phyloP scores from a whole-genome alignment of 2,329 filamentous ascomycete genomes.

The Thielaviopsis punctulata region DNA sequence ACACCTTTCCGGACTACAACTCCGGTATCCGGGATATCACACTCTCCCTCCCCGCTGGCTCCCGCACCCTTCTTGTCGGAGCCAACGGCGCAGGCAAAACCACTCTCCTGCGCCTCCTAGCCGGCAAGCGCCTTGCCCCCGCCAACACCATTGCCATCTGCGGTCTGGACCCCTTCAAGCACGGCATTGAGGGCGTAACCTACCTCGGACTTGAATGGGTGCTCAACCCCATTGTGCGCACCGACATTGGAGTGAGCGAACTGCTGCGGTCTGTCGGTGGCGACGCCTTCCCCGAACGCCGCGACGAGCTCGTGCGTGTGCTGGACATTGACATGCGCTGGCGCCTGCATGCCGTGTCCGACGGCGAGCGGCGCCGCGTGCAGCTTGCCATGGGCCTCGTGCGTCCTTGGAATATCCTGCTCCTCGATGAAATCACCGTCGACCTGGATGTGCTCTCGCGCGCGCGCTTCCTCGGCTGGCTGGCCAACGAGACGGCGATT shows the following conservation, averaged over 20 bases:
- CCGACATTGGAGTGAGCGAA: constrained; percentile 80
- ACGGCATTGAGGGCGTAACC: constrained; percentile 79
- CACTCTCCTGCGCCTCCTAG: constrained; percentile 81
- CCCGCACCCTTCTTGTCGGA: constrained; percentile 80
- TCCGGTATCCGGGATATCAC: constrained; percentile 59
- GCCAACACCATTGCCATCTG: constrained; percentile 55
- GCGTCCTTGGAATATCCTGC: constrained; percentile 74
- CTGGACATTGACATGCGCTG: constrained; percentile 83
- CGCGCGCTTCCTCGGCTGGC: constrained; percentile 67
- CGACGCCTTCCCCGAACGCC: constrained; percentile 59
- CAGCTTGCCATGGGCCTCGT: constrained; percentile 93
- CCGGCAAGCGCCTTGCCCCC: constrained; percentile 85
- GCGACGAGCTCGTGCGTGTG: constrained; percentile 74
- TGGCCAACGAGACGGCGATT: constrained; percentile 71
- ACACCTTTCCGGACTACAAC: constrained; percentile 74
- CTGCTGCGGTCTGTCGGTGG: constrained; percentile 76
- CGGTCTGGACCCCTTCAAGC: constrained; percentile 80
- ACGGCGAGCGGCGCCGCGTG: constrained; percentile 79
- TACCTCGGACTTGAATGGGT: constrained; percentile 98
- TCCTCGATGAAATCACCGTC: constrained; percentile 94
- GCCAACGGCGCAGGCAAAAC: constrained; percentile 97
- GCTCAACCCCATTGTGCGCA: constrained; percentile 86
- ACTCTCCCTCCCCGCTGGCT: constrained; percentile 62
- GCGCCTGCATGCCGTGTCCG: constrained; percentile 91
- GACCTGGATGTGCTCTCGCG: constrained; percentile 80